Evolutionary conservation across 1,139 yeast species (phyloP), one percentile per base, ranked within the genome.

Genomic region (Diutina siamensis): DNA sequence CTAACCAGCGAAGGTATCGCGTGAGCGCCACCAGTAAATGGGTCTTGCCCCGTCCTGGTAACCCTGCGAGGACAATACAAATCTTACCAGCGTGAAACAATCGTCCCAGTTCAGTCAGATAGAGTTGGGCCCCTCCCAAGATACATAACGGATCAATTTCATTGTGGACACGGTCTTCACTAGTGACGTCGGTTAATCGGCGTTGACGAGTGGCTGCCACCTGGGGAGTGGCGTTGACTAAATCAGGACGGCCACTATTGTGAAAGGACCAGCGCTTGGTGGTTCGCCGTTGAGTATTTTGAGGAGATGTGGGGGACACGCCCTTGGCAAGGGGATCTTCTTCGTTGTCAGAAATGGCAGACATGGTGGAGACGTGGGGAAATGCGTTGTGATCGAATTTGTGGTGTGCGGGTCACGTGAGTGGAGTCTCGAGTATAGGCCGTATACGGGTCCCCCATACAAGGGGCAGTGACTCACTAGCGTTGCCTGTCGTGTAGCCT

Each of bases 11-110:
- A 52, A 94, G 71, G 60, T 89, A 92, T 49, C 98, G 74, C 1
- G 97, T 88, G 51, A 92, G 72, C 12, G 95, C 82, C 22, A 89
- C 97, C 7, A 96, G 83, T 48, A 89, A 72, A 59, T 89, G 92
- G 1, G 98, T 92, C 60, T 92, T 92, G 5, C 98, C 97, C 47
- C 98, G 74, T 1, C 97, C 98, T 1, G 99, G 98, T 50, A 89
- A 71, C 0, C 99, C 99, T 5, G 87, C 94, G 53, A 92, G 71
- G 10, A 84, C 87, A 49, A 92, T 83, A 57, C 95, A 80, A 46
- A 92, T 81, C 58, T 88, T 86, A 3, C 98, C 98, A 3, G 98
- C 97, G 57, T 92, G 97, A 65, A 86, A 92, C 55, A 94, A 69
- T 50, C 87, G 72, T 0, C 97, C 97, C 0, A 88, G 78, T 51